A percentile compares a stretch with the other conserved stretches of the same genome.
phyloP scores from a whole-genome alignment of 2,329 filamentous ascomycete species.

The Fusarium sp. region DNA sequence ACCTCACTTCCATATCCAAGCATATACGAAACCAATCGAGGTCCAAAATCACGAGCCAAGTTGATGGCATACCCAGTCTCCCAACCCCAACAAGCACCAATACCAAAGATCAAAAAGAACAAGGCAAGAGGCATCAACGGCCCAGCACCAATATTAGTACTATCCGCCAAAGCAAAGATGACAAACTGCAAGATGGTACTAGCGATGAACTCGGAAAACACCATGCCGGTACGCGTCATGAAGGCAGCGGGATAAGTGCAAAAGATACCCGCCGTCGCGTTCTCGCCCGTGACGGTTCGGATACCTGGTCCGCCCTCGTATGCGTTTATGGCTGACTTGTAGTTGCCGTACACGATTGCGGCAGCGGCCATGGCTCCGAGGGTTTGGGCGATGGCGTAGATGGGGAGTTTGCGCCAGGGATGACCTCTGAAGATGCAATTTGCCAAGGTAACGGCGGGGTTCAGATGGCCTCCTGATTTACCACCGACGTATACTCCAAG shows the following conservation, averaged over 20 bases:
- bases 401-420: conserved; percentile 76
- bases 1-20: conserved; percentile 76
- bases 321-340: conserved; percentile 72
- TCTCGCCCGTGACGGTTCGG: conserved; percentile 70
- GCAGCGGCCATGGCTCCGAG: conserved; percentile 75
- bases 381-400: conserved; percentile 75
- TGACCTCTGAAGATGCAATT: conserved; percentile 77
- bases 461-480: conserved; percentile 76
- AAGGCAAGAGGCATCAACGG: conserved; percentile 68
- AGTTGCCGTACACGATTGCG: conserved; percentile 72
- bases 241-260: conserved; percentile 78
- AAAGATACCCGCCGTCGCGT: conserved; percentile 77
- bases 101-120: conserved; percentile 80
- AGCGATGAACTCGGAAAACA: conserved; percentile 79
- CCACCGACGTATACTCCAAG: conserved; percentile 75
- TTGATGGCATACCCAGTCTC: conserved; percentile 84
- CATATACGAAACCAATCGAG: conserved; percentile 73
- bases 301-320: conserved; percentile 72
- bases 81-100: conserved; percentile 80
- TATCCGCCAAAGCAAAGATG: conserved; percentile 76
- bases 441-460: conserved; percentile 77
- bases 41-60: conserved; percentile 78
- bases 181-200: conserved; percentile 77
- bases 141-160: conserved; percentile 67
- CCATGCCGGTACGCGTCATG: conserved; percentile 74